Base-by-base conservation (phyloP, 352 stramenopile species). In the Phytophthora pluvialis region DNA sequence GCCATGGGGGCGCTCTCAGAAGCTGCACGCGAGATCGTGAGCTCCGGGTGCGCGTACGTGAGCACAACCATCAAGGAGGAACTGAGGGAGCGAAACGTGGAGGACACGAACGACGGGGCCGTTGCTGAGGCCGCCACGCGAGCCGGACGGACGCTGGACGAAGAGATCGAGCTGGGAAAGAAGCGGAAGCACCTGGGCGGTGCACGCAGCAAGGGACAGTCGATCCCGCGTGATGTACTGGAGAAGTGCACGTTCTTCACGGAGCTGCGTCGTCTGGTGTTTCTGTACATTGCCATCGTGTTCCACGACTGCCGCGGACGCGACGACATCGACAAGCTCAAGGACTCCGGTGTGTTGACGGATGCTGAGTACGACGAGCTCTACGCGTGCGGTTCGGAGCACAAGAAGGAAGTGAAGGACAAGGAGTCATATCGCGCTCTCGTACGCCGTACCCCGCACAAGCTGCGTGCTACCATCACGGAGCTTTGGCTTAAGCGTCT, bases 221-320 rank as follows among this genome's bases (percentile, higher is more conserved):
- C 63, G n/a, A 85, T 90, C 28, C 64, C 81, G 16, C 70, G 63
- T 10, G 79, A 86, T 28, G 67, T 80, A 1, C 38, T 90, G 3
- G 81, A 90, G 59, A 90, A 90, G 58, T 90, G 78, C 50, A 85
- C 78, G 28, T 90, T 91, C 63, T 87, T 89, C 68, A 83, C 71
- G 0, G 83, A 91, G 45, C 48, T 91, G 13, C 83, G 83, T 7
- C 83, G 83, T 7, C 75, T 91, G 28, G 83, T 91, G 56, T 91
- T 89, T 43, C 50, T 91, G 33, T 91, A 91, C 67, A 88, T 91
- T 33, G 80, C 83, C n/a, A 91, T 91, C 61, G 77, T 91, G 11
- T 89, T 91, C 54, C 83, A 91, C 63, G 81, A 89, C 55, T 89
- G 75, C 25, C 79, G 83, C 21, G 83, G 79, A 15, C 67, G 68